phyloP scores from a whole-genome alignment of 1,284 basidiomycete species.

The Ustilago tritici region DNA sequence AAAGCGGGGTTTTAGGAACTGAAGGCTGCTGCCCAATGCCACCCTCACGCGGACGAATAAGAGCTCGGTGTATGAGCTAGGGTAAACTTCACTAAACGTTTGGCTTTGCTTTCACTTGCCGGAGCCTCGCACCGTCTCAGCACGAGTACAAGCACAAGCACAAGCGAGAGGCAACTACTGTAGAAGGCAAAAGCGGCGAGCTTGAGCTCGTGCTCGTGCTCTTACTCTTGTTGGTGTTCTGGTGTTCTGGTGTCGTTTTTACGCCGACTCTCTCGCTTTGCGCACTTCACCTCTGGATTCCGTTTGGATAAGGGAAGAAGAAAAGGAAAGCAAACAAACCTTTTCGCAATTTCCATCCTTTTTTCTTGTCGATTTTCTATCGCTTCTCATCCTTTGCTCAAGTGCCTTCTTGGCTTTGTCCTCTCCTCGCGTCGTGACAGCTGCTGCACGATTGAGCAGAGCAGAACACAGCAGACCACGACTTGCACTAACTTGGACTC shows the following conservation, averaged over 20 bases:
- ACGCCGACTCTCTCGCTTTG: neutral
- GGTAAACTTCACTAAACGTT: neutral
- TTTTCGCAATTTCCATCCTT: no score
- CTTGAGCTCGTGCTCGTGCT: neutral
- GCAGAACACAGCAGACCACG: neutral
- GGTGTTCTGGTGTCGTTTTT: neutral
- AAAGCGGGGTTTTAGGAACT: neutral
- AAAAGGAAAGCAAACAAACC: neutral
- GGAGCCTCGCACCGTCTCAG: slow-evolving; percentile 1
- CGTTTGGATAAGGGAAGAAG: neutral
- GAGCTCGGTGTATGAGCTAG: no score
- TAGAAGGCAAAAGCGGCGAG: neutral
- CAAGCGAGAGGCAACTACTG: neutral
- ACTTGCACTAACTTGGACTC: no score
- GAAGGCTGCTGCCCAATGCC: neutral
- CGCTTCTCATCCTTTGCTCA: neutral
- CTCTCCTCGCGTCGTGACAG: neutral
- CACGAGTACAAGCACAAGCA: neutral
- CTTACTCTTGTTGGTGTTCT: neutral
- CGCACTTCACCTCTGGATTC: neutral
- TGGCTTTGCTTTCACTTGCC: neutral
- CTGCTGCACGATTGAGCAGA: neutral
- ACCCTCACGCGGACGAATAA: neutral
- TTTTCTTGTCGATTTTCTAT: neutral
- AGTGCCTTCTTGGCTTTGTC: neutral